A percentile compares a stretch with the other conserved stretches of the same genome.
Evolutionary conservation across 495 filamentous ascomycete genomes (phyloP).

Genomic region (Tuber melanosporum): DNA sequence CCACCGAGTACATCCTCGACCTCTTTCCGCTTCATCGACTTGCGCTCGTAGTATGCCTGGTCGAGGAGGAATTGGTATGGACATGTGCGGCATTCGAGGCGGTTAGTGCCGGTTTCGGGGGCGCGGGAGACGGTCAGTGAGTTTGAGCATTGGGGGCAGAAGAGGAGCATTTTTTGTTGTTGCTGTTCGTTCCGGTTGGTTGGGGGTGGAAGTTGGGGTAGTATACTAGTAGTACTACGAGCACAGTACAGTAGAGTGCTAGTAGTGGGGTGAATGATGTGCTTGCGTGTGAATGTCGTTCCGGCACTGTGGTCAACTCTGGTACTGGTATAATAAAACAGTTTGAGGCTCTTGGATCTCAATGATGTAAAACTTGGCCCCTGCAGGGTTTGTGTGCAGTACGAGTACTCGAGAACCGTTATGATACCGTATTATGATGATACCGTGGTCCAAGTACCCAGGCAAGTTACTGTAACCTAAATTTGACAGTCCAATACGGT

Average conservation of each 20-base stretch:
- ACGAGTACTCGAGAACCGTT: too few relatives aligned
- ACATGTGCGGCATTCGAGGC: slow-evolving; percentile 88
- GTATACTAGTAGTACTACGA: too few relatives aligned
- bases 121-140: slow-evolving; percentile 66
- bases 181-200: not conserved
- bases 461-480: too few relatives aligned
- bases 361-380: not conserved
- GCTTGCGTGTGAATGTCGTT: not conserved
- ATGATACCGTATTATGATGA: too few relatives aligned
- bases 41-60: slow-evolving; percentile 67
- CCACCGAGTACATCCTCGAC: slow-evolving; percentile 90
- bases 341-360: not conserved
- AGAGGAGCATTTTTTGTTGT: slow-evolving; percentile 56
- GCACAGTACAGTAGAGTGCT: not conserved
- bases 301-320: too few relatives aligned
- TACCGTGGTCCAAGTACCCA: too few relatives aligned
- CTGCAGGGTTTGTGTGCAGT: not conserved
- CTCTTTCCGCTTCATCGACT: slow-evolving; percentile 65
- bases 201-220: not conserved
- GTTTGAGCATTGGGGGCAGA: slow-evolving; percentile 91
- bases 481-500: too few relatives aligned
- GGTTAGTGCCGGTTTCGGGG: slow-evolving; percentile 55
- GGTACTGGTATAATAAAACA: not conserved
- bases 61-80: slow-evolving; percentile 77
- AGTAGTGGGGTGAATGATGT: not conserved